phyloP scores from a whole-genome alignment of 1,139 yeast genomes.

The Sugiyamaella grinbergsii region DNA sequence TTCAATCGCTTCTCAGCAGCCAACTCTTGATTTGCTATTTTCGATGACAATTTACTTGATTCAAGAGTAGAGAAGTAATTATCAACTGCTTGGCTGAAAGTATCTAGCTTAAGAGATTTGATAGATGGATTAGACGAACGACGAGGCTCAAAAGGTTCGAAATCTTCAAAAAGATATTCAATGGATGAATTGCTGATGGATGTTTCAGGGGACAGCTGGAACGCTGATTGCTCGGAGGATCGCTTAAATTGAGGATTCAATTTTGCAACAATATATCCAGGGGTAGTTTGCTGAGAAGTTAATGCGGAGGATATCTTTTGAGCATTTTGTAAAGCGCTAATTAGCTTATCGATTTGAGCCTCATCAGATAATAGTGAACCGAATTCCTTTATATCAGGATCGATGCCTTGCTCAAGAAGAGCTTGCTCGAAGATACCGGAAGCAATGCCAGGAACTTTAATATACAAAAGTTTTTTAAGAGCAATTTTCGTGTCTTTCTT shows the following conservation, averaged over 20 bases:
- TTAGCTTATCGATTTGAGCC: constrained; percentile 39
- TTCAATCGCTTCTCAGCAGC: constrained; percentile 73
- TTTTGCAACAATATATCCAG: constrained; percentile 70
- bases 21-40: constrained; percentile 73
- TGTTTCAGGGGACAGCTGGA: constrained; percentile 31
- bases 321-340: constrained; percentile 53
- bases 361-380: constrained; percentile 32
- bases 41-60: constrained; percentile 71
- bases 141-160: constrained; percentile 77
- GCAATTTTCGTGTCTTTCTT: constrained; percentile 55
- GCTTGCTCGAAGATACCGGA: constrained; percentile 71
- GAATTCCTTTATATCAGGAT: constrained; percentile 41
- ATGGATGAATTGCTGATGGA: constrained; percentile 40
- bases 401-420: constrained; percentile 51
- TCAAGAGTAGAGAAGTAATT: constrained; percentile 82
- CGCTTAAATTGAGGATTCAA: constrained; percentile 54
- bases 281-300: constrained; percentile 40
- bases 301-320: constrained; percentile 44
- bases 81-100: constrained; percentile 83
- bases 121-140: constrained; percentile 36
- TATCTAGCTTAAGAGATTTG: constrained; percentile 40
- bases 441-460: constrained; percentile 71
- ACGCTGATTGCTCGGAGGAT: constrained; percentile 38
- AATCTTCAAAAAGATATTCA: constrained; percentile 70
- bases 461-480: constrained; percentile 70